Evolutionary conservation across 1,284 basidiomycete genomes (phyloP), one percentile per base, ranked within the genome.

Genomic region (Cutaneotrichosporon cyanovorans): DNA sequence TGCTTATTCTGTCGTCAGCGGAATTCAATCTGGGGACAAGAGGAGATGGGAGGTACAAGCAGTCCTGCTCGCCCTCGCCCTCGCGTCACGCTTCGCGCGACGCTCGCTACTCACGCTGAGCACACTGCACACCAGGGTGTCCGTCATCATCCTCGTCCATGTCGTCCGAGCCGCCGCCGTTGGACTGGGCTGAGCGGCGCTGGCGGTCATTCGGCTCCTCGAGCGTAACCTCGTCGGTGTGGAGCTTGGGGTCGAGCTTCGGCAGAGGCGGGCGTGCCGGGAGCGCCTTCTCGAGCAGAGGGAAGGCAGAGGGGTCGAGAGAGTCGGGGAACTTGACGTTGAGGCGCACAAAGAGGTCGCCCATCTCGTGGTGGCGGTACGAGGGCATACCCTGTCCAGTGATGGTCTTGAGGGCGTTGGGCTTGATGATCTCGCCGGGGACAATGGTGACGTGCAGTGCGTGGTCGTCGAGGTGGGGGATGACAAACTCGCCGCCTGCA

Each of bases 311-410:
- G 25, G 81, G 74, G 50, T 85, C 80, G 67, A 99, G 81, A 43
- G 74, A 66, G 30, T 91, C 86, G 48, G 95, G 95, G 82, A 98
- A 99, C 53, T 78, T 80, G 65, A 99, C 87, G 58, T 77, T 78
- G 60, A 98, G 75, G 64, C 84, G 86, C 73, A 98, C 79, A 69
- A 84, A 92, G 56, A 99, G 78, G 73, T 98, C 91, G 36, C 95
- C 95, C 40, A 84, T 80, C 68, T 98, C 92, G 74, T 98, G 95
- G 74, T 97, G 92, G 57, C 95, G 83, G 73, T 86, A 87, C 50
- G 93, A 96, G 32, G 93, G 95, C 95, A 99, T 98, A 57, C 95
- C 95, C 73, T 97, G 91, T 8, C 85, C 86, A 42, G 81, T 80
- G 57, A 99, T 85, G 54, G 93, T 84, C 75, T 97, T 97, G 66